Evolutionary conservation across 2,329 filamentous ascomycete species (phyloP).

Genomic region (Thermoascus crustaceus): DNA sequence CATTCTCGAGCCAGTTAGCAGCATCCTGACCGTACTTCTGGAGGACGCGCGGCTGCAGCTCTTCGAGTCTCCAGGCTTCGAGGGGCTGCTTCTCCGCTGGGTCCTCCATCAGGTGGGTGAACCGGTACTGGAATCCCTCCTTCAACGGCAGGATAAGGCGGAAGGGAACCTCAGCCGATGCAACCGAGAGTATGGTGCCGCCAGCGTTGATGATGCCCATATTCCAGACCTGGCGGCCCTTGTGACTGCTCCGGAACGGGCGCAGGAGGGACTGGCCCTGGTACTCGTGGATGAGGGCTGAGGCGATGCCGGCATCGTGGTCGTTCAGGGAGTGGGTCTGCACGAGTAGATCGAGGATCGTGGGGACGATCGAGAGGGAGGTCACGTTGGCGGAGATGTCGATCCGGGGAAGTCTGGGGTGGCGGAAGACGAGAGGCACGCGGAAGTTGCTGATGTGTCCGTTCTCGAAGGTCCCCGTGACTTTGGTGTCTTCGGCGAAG

Average conservation of each 20-base stretch:
- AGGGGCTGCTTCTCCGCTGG: constrained; percentile 25
- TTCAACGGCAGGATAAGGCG: constrained; percentile 64
- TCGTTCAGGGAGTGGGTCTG: constrained; percentile 32
- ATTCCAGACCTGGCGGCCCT: constrained; percentile 24
- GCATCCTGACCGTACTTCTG: constrained; percentile 22
- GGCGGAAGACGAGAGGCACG: constrained; percentile 39
- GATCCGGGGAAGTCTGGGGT: constrained; percentile 37
- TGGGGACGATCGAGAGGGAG: constrained; percentile 37
- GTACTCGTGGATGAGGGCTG: constrained; percentile 36
- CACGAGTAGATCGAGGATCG: constrained; percentile 39
- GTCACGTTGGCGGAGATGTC: constrained; percentile 36
- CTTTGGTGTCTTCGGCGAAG: constrained; percentile 35
- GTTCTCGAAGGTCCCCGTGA: constrained; percentile 39
- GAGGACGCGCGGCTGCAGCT: constrained; percentile 17
- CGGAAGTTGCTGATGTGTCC: constrained; percentile 39
- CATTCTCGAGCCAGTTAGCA: constrained; percentile 27
- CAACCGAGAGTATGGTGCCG: constrained; percentile 49
- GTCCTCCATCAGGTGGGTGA: constrained; percentile 27
- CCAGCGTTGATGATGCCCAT: constrained; percentile 27
- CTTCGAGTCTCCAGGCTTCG: constrained; percentile 21
- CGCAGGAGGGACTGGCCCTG: constrained; percentile 41
- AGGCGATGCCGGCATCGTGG: constrained; percentile 27
- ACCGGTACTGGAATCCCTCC: constrained; percentile 52
- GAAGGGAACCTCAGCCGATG: constrained; percentile 68
- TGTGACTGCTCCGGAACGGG: constrained; percentile 23